Base-by-base conservation (phyloP, 1,284 basidiomycete species). In the Ustanciosporium gigantosporum region DNA sequence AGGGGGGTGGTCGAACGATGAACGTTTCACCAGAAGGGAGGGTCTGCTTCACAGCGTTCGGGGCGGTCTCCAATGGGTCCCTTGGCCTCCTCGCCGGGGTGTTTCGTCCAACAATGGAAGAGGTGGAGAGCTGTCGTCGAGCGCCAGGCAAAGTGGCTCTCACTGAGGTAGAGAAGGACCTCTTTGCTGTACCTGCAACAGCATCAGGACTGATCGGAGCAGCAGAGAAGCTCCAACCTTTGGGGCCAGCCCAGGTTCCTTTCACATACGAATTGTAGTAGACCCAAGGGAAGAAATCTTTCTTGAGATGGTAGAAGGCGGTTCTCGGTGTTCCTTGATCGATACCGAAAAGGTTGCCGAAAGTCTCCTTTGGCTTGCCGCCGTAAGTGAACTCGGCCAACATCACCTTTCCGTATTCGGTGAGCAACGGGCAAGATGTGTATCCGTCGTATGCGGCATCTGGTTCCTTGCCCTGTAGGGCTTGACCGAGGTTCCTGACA, bases 261-360 rank as follows among this genome's bases (percentile, higher is more conserved):
- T 83, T 82, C 73, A 91, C 86, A 85, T 91, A 88, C 49, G 83
- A 82, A 59, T 86, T 86, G 85, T 88, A 97, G 82, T 97, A 97
- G 1, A 84, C 86, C 79, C 83, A 84, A 5, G 93, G 93, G 83
- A 98, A 93, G 51, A 95, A 65, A 68, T 90, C 87, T 84, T 87
- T 95, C 80, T 94, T 96, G 53, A 98, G 79, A 79, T 94, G 85
- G 81, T 93, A 97, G 83, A 90, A 95, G 2, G 86, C 69, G 47
- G 87, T 87, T 68, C 49, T 53, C n/a, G 72, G 68, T 39, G 47
- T 52, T 21, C 51, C 49, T 48, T 75, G 73, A 35, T 75, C 70
- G 32, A 74, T 53, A 19, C 70, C 70, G 31, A 68, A 60, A 29
- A 68, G 36, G 31, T 32, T 25, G 27, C 51, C 59, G 31, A 75